phyloP scores from a whole-genome alignment of 257 asterid species.

The Mentha longifolia region DNA sequence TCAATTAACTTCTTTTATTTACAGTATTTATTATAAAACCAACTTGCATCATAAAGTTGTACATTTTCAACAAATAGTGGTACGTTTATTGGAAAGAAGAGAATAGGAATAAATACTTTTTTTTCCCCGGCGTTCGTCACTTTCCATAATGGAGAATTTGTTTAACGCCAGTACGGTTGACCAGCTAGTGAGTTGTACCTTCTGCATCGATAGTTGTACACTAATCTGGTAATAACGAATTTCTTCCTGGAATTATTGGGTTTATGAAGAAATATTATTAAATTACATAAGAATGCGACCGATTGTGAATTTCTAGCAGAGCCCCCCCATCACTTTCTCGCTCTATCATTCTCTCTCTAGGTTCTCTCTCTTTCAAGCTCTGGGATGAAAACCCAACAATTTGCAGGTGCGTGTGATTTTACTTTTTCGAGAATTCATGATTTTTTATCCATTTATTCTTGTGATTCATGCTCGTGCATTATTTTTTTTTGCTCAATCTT shows the following conservation, averaged over 20 bases:
- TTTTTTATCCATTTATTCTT: neutral
- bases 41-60: slow-evolving; percentile 33
- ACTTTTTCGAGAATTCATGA: neutral
- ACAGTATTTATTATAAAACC: neutral
- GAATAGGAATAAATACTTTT: slow-evolving; percentile 35
- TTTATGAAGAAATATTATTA: slow-evolving; percentile 24
- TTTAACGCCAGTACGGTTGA: slow-evolving; percentile 16
- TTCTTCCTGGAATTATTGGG: slow-evolving; percentile 20
- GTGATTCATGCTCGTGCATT: slow-evolving; percentile 14
- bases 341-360: slow-evolving; percentile 33
- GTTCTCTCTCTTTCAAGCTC: slow-evolving; percentile 31
- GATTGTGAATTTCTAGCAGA: slow-evolving; percentile 15
- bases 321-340: slow-evolving; percentile 38
- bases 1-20: neutral
- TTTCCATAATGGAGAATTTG: slow-evolving; percentile 28
- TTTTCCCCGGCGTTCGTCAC: slow-evolving; percentile 28
- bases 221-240: slow-evolving; percentile 24
- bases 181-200: neutral
- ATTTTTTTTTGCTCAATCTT: slow-evolving; percentile 9
- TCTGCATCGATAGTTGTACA: neutral
- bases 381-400: neutral
- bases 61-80: slow-evolving; percentile 28
- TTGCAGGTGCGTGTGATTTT: slow-evolving; percentile 26
- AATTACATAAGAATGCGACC: slow-evolving; percentile 32
- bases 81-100: slow-evolving; percentile 28